Evolutionary conservation across 306 rosid genomes (phyloP).

Genomic region (Rubus idaeus): DNA sequence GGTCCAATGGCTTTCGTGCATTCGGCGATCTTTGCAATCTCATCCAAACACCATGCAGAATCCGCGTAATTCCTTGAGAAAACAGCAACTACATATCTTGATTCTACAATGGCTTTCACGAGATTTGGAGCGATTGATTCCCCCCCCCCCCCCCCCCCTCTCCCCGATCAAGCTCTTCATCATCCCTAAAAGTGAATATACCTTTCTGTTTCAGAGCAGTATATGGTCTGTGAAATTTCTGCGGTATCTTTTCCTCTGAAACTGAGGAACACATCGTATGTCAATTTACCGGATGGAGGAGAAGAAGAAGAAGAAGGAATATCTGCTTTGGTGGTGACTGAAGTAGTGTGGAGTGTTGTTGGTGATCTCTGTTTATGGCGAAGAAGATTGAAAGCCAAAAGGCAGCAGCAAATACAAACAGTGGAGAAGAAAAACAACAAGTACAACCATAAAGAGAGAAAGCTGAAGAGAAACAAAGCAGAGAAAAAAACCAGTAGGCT

Average conservation of each 20-base stretch:
- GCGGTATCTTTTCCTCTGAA: background rate
- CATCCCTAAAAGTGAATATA: background rate
- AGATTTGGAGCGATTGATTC: too few species aligned
- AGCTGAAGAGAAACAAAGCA: background rate
- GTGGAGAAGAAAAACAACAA: background rate
- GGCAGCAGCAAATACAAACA: background rate
- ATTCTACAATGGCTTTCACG: background rate
- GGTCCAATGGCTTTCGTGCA: background rate
- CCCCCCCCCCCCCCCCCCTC: too few species aligned
- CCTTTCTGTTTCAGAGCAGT: background rate
- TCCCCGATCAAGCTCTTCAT: background rate
- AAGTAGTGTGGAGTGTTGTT: background rate
- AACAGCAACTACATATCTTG: background rate
- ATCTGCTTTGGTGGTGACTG: background rate
- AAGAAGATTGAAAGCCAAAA: background rate
- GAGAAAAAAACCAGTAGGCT: background rate
- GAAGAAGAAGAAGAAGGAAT: background rate
- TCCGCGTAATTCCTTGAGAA: background rate
- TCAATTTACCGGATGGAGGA: background rate
- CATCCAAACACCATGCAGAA: background rate
- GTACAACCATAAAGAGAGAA: background rate
- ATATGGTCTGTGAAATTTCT: background rate
- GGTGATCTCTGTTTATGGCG: background rate
- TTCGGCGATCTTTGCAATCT: background rate
- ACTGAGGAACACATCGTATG: slow-evolving; percentile 6